These are phyloP conservation scores for Colletotrichum orchidophilum DNA, from an alignment of 2,329 filamentous ascomycete species.

Conservation along the genomic window DNA sequence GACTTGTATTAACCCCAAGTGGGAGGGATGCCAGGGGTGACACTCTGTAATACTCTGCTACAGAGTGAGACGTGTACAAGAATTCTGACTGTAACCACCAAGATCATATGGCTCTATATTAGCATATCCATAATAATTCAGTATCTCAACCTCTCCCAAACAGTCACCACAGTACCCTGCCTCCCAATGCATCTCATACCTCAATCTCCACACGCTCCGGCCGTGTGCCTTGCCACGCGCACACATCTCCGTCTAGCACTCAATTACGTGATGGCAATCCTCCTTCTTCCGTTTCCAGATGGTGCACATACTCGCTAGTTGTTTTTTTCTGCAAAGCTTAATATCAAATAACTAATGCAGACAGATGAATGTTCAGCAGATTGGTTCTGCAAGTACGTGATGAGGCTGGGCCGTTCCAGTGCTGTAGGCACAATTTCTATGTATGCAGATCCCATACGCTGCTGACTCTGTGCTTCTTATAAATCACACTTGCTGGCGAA, in stretches of 20 bases:
- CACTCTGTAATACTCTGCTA: neutral
- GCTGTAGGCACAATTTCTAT: neutral
- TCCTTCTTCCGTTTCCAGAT: constrained; percentile 11
- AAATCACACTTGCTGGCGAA: neutral
- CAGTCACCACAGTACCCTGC: constrained; percentile 16
- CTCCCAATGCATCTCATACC: constrained; percentile 15
- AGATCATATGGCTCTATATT: neutral
- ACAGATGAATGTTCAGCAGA: no score
- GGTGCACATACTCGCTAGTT: constrained; percentile 6
- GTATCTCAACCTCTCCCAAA: neutral
- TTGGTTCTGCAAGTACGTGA: neutral
- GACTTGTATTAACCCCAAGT: no score
- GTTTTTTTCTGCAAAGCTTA: neutral
- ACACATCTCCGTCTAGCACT: constrained; percentile 1
- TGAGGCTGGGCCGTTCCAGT: neutral
- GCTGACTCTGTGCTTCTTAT: neutral
- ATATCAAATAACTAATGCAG: no score
- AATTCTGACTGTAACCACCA: neutral
- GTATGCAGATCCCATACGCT: neutral
- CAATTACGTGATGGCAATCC: constrained; percentile 12
- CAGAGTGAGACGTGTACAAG: neutral
- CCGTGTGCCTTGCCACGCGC: neutral
- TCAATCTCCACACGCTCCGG: neutral
- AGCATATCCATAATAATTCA: neutral
- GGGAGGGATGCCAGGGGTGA: no score